Evolutionary conservation across 805 yeast genomes (phyloP).

Genomic region (Candida glaebosa): DNA sequence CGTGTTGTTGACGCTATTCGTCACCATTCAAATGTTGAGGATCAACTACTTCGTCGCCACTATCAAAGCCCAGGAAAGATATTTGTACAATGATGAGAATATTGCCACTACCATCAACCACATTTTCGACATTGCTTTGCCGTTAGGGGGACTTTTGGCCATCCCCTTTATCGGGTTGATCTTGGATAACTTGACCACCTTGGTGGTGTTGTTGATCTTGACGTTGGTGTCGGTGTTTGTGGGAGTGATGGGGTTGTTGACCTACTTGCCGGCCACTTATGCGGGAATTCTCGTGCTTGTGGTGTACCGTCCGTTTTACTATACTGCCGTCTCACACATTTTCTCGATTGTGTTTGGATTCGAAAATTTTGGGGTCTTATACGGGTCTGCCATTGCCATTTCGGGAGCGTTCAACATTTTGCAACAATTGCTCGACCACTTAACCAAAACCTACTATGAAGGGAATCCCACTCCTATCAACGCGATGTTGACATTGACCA

Average conservation of each 20-base stretch:
- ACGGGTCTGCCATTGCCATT: conserved; percentile 79
- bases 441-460: conserved; percentile 64
- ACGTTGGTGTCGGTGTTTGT: conserved; percentile 54
- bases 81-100: conserved; percentile 51
- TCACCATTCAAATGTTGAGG: conserved; percentile 86
- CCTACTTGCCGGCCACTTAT: conserved; percentile 55
- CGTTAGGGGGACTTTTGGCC: conserved; percentile 82
- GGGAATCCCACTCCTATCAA: conserved; percentile 84
- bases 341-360: conserved; percentile 93
- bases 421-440: conserved; percentile 65
- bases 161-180: conserved; percentile 84
- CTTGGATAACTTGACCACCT: conserved; percentile 68
- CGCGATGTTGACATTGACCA: conserved; percentile 47
- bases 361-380: conserved; percentile 86
- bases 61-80: conserved; percentile 75
- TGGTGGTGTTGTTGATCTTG: conserved; percentile 53
- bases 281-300: conserved; percentile 71
- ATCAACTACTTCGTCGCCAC: conserved; percentile 94
- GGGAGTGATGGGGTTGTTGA: conserved; percentile 68
- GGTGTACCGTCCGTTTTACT: conserved; percentile 84
- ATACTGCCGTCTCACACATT: conserved; percentile 89
- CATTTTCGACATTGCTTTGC: conserved; percentile 82
- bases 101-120: conserved; percentile 60
- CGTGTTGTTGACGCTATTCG: conserved; percentile 67
- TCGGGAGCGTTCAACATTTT: conserved; percentile 77